These are phyloP conservation scores for Leccinum imitatum DNA, from an alignment of 768 basidiomycete genomes.

Conservation along the genomic window DNA sequence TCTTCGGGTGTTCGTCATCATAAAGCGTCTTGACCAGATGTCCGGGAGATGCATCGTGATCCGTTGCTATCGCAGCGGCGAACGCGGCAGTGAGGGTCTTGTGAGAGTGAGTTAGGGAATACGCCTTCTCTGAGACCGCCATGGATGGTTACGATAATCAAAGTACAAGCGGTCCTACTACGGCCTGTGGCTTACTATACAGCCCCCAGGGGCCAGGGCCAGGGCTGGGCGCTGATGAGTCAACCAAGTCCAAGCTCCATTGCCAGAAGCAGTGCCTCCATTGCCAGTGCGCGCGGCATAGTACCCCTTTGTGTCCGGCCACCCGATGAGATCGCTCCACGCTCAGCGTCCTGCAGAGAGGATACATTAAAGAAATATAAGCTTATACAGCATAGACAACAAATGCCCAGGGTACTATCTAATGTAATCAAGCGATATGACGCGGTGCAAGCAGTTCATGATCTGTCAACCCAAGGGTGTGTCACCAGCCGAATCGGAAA, in stretches of 20 bases:
- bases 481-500: slow-evolving; percentile 65
- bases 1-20: slow-evolving; percentile 28
- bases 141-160: slow-evolving; percentile 14
- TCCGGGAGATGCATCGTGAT: slow-evolving; percentile 27
- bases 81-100: slow-evolving; percentile 45
- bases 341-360: background rate
- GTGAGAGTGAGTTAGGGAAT: slow-evolving; percentile 31
- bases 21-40: slow-evolving; percentile 43
- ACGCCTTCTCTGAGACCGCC: slow-evolving; percentile 32
- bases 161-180: background rate
- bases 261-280: background rate
- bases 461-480: slow-evolving; percentile 46
- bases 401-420: slow-evolving; percentile 7
- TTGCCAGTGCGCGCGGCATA: background rate
- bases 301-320: background rate
- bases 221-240: background rate
- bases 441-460: slow-evolving; percentile 13
- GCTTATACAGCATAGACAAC: background rate
- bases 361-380: slow-evolving; percentile 16
- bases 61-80: slow-evolving; percentile 34
- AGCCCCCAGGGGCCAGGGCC: background rate
- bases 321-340: background rate
- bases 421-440: slow-evolving; percentile 20
- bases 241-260: background rate
- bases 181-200: background rate